These are phyloP conservation scores for Mucor sp. DNA, from an alignment of 371 early-diverging fungal genomes.

Conservation along the genomic window DNA sequence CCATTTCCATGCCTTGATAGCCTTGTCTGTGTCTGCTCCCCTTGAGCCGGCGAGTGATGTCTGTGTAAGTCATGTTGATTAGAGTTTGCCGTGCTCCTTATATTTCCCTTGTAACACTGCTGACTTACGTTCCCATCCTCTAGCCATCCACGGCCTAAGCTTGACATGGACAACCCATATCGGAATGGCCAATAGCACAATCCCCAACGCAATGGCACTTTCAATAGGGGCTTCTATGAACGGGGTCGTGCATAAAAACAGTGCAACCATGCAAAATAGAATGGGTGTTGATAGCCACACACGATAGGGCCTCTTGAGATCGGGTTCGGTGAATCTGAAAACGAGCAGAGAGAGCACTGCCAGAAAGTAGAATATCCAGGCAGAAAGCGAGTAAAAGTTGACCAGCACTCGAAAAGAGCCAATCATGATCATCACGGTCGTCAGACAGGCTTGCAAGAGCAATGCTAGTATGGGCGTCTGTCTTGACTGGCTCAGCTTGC, in stretches of 20 bases:
- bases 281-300: slow-evolving; percentile 65
- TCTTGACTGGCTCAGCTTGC: slow-evolving; percentile 56
- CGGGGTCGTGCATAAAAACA: slow-evolving; percentile 64
- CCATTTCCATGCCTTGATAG: slow-evolving; percentile 48
- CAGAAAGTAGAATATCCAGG: slow-evolving; percentile 66
- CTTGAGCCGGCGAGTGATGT: slow-evolving; percentile 17
- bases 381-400: slow-evolving; percentile 75
- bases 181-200: slow-evolving; percentile 48
- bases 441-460: slow-evolving; percentile 62
- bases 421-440: slow-evolving; percentile 64
- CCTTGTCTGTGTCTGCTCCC: slow-evolving; percentile 22
- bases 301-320: slow-evolving; percentile 61
- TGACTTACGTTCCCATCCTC: slow-evolving; percentile 36
- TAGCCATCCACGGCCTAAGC: slow-evolving; percentile 24
- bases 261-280: slow-evolving; percentile 57
- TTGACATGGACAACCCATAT: slow-evolving; percentile 56
- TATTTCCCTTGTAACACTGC: not conserved
- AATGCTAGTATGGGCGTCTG: slow-evolving; percentile 75
- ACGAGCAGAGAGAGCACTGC: slow-evolving; percentile 57
- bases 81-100: not conserved
- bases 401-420: slow-evolving; percentile 72
- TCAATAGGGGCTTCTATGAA: slow-evolving; percentile 65
- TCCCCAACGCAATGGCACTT: slow-evolving; percentile 46
- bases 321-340: slow-evolving; percentile 63
- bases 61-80: slow-evolving; percentile 5